These are phyloP conservation scores for Sugiyamaella mastotermitis DNA, from an alignment of 805 yeast genomes.

Conservation along the genomic window DNA sequence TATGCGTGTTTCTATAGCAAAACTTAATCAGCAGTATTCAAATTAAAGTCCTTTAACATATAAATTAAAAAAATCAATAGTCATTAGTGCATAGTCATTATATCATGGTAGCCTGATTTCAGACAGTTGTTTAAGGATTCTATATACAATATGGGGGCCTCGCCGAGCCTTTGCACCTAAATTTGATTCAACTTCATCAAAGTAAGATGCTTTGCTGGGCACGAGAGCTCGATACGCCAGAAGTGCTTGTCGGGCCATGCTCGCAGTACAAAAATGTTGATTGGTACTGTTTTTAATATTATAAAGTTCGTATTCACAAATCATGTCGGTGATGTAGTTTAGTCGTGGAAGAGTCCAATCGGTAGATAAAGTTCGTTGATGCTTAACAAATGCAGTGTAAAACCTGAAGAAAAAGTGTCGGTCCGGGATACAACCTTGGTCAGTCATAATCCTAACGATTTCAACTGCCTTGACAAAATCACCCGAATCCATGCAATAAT, in stretches of 20 bases:
- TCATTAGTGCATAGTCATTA: too few species aligned
- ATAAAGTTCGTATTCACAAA: conserved; percentile 10
- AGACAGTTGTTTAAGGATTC: background rate
- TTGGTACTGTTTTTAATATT: conserved; percentile 1
- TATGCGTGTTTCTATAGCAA: too few species aligned
- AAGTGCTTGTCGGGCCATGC: conserved; percentile 14
- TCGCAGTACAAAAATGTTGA: conserved; percentile 8
- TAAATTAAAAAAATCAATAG: too few species aligned
- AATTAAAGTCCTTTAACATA: too few species aligned
- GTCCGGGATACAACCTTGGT: conserved; percentile 11
- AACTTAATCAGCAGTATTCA: too few species aligned
- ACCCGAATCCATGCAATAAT: conserved; percentile 18
- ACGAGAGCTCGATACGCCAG: conserved; percentile 10
- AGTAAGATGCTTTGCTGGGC: background rate
- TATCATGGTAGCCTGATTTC: too few species aligned
- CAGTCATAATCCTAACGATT: conserved; percentile 19
- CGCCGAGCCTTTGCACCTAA: background rate
- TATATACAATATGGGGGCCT: background rate
- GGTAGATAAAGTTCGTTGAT: conserved; percentile 2
- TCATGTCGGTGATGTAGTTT: conserved; percentile 12
- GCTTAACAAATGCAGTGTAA: conserved; percentile 8
- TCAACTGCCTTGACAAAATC: conserved; percentile 16
- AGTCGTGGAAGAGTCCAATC: conserved; percentile 14
- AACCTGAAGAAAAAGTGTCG: conserved; percentile 12
- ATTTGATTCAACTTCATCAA: background rate